Evolutionary conservation across 768 basidiomycete species (phyloP).

Genomic region (Tylopilus rubrobrunneus): DNA sequence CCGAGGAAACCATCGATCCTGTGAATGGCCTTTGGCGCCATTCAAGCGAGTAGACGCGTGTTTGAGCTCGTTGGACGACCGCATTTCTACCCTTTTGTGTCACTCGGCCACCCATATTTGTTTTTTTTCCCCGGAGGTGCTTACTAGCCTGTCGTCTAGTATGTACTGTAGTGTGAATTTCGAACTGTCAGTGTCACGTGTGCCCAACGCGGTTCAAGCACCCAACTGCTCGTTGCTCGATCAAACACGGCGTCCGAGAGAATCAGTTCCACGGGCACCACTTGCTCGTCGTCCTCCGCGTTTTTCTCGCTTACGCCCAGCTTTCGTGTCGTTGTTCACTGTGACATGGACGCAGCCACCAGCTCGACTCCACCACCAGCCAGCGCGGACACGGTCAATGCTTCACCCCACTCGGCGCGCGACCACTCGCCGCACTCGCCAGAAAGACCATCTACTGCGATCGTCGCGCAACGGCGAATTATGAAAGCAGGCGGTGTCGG

Average conservation of each 20-base stretch:
- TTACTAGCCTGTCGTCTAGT: too few species aligned
- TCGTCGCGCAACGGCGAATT: constrained; percentile 28
- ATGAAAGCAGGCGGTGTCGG: constrained; percentile 24
- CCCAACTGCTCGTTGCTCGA: constrained; percentile 15
- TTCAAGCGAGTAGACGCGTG: neutral
- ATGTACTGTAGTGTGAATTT: neutral
- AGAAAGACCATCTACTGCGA: constrained; percentile 43
- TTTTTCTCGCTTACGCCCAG: neutral
- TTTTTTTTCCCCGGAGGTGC: neutral
- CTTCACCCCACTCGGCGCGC: constrained; percentile 42
- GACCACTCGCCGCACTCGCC: constrained; percentile 53
- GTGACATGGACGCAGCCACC: constrained; percentile 20
- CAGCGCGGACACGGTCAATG: constrained; percentile 40
- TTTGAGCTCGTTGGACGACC: neutral
- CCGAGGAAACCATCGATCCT: constrained; percentile 13
- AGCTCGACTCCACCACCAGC: constrained; percentile 29
- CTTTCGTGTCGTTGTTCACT: neutral
- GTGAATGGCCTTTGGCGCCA: neutral
- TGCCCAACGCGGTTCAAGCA: constrained; percentile 27
- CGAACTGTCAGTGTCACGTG: constrained; percentile 24
- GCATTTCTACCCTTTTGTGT: neutral
- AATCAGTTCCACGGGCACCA: neutral
- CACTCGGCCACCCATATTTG: neutral
- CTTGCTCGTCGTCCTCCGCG: neutral
- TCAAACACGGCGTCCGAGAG: constrained; percentile 5